Evolutionary conservation across 1,284 basidiomycete genomes (phyloP).

Genomic region (Ustilago nuda): DNA sequence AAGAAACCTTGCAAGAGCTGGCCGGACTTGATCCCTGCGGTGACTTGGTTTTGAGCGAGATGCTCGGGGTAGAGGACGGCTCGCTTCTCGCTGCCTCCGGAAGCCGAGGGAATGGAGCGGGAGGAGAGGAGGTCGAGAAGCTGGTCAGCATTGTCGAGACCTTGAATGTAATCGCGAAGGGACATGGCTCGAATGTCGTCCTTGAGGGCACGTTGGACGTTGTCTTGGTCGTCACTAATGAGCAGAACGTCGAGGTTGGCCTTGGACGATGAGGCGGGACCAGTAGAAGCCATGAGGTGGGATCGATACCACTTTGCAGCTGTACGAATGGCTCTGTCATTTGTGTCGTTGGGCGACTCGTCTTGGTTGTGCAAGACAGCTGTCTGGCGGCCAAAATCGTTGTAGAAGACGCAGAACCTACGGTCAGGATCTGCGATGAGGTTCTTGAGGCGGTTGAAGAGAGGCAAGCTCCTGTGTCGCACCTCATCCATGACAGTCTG

Average conservation of each 20-base stretch:
- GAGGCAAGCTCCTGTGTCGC: conserved; percentile 89
- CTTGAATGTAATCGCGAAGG: conserved; percentile 66
- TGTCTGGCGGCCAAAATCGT: conserved; percentile 60
- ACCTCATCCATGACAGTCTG: conserved; percentile 98
- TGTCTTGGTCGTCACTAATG: conserved; percentile 84
- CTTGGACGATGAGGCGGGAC: conserved; percentile 36
- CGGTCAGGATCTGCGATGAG: conserved; percentile 66
- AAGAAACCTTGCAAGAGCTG: conserved; percentile 91
- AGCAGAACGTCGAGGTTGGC: conserved; percentile 60
- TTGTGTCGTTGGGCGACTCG: conserved; percentile 67
- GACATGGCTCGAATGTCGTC: conserved; percentile 58
- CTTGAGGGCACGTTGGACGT: conserved; percentile 75
- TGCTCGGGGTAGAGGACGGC: conserved; percentile 75
- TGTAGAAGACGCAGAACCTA: conserved; percentile 64
- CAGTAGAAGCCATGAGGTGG: conserved; percentile 54
- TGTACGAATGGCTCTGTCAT: conserved; percentile 65
- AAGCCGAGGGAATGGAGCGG: conserved; percentile 39
- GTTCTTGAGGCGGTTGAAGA: conserved; percentile 77
- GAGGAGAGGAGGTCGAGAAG: conserved; percentile 64
- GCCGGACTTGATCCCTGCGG: conserved; percentile 87
- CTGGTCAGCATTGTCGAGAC: conserved; percentile 57
- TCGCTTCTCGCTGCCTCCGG: conserved; percentile 46
- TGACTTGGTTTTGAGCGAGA: conserved; percentile 78
- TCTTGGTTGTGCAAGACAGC: conserved; percentile 50
- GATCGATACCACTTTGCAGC: conserved; percentile 63